Conservation (phyloP, 2,329 filamentous ascomycete genomes). For the Sphaceloma murrayae region DNA sequence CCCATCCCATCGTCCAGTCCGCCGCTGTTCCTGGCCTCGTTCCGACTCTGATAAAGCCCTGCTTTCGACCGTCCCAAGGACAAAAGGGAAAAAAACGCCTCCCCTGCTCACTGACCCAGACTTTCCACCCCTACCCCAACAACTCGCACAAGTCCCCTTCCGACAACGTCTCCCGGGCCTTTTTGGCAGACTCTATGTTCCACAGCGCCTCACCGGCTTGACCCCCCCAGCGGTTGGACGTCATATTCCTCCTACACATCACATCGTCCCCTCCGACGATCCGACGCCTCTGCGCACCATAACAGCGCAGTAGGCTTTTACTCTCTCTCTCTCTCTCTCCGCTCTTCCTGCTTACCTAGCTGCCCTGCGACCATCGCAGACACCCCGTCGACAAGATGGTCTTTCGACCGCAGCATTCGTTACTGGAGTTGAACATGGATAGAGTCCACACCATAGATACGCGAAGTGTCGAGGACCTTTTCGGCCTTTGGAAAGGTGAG, state of each 20-base stretch:
- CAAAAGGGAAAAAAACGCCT: not conserved
- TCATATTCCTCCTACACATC: slow-evolving; percentile 14
- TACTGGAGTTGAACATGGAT: slow-evolving; percentile 82
- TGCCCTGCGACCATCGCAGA: slow-evolving; percentile 3
- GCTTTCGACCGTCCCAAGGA: slow-evolving; percentile 13
- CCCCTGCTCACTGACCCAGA: slow-evolving; percentile 10
- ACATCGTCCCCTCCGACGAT: not conserved
- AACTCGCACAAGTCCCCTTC: not conserved
- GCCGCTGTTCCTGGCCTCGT: no score
- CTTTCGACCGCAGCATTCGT: slow-evolving; percentile 69
- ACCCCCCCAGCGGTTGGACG: slow-evolving; percentile 12
- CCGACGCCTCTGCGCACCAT: slow-evolving; percentile 10
- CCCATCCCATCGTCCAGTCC: slow-evolving; percentile 1
- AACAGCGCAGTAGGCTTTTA: slow-evolving; percentile 7
- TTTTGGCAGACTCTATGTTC: slow-evolving; percentile 12
- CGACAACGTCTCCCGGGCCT: slow-evolving; percentile 12
- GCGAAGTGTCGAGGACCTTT: slow-evolving; percentile 80
- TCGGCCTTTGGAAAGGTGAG: slow-evolving; percentile 95
- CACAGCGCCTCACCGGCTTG: slow-evolving; percentile 13
- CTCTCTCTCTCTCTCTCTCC: not conserved
- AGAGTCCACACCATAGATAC: slow-evolving; percentile 94
- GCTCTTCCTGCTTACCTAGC: no score
- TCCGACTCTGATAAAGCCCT: no score
- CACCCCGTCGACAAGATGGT: slow-evolving; percentile 57
- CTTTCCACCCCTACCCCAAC: slow-evolving; percentile 13